phyloP scores from a whole-genome alignment of 2,329 filamentous ascomycete species.

The Exophiala bonariae region DNA sequence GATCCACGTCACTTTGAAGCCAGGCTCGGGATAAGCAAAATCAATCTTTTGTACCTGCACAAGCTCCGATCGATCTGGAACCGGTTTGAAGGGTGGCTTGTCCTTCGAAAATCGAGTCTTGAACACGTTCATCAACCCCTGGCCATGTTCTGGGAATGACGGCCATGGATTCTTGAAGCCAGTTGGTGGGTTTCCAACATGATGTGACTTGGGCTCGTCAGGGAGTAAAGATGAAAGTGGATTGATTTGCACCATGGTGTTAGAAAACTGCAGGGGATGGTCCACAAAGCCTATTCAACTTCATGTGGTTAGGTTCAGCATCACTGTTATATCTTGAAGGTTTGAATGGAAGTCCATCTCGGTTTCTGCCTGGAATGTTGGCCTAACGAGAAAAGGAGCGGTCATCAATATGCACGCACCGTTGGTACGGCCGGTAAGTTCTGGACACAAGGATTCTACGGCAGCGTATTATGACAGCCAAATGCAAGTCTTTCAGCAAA shows the following conservation, averaged over 20 bases:
- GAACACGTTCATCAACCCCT: slow-evolving; percentile 34
- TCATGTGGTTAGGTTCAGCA: too few relatives aligned
- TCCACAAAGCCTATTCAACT: too few relatives aligned
- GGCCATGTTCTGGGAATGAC: slow-evolving; percentile 29
- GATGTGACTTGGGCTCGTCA: slow-evolving; percentile 35
- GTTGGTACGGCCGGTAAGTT: too few relatives aligned
- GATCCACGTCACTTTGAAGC: slow-evolving; percentile 51
- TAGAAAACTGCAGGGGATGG: neutral
- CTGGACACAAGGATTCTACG: too few relatives aligned
- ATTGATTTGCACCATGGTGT: slow-evolving; percentile 11
- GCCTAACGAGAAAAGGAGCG: too few relatives aligned
- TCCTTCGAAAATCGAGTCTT: slow-evolving; percentile 29
- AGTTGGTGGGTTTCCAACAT: slow-evolving; percentile 44
- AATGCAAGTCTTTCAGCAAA: too few relatives aligned
- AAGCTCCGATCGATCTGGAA: slow-evolving; percentile 44
- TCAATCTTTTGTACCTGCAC: slow-evolving; percentile 38
- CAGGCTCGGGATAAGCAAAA: slow-evolving; percentile 16
- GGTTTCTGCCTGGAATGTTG: too few relatives aligned
- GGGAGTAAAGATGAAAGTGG: slow-evolving; percentile 13
- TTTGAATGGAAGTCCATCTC: too few relatives aligned
- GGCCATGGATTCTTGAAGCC: slow-evolving; percentile 53
- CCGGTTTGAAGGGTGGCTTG: slow-evolving; percentile 40
- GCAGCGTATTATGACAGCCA: too few relatives aligned
- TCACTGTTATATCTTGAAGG: too few relatives aligned
- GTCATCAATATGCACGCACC: too few relatives aligned